These are phyloP conservation scores for Parathielavia hyrcaniae DNA, from an alignment of 495 filamentous ascomycete genomes.

Conservation along the genomic window DNA sequence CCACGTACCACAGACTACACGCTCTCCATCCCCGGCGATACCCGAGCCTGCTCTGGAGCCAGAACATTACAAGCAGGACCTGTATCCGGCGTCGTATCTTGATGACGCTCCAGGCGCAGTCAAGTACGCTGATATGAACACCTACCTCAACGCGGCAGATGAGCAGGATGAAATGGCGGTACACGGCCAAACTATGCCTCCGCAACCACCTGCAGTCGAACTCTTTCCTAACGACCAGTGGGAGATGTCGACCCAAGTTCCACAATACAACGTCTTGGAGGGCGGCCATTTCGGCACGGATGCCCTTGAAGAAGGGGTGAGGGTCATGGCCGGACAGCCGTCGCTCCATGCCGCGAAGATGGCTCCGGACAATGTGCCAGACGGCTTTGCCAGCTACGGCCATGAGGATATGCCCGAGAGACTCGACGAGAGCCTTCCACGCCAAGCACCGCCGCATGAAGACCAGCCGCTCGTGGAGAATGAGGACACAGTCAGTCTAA, in stretches of 20 bases:
- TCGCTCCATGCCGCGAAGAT: constrained; percentile 14
- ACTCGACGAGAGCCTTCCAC: neutral
- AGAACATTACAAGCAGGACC: constrained; percentile 9
- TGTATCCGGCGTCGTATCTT: constrained; percentile 27
- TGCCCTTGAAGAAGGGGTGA: constrained; percentile 21
- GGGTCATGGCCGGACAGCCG: constrained; percentile 7
- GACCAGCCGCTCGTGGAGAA: constrained; percentile 15
- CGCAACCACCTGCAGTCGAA: constrained; percentile 15
- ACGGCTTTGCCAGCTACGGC: constrained; percentile 29
- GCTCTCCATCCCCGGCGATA: constrained; percentile 3
- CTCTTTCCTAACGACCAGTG: constrained; percentile 22
- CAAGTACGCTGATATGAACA: constrained; percentile 19
- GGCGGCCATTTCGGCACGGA: constrained; percentile 24
- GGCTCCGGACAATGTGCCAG: constrained; percentile 15
- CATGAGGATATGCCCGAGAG: neutral
- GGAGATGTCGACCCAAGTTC: constrained; percentile 24
- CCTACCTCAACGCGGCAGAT: constrained; percentile 14
- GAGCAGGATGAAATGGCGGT: constrained; percentile 7
- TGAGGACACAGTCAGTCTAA: constrained; percentile 7
- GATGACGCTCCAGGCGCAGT: constrained; percentile 12
- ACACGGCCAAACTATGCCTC: constrained; percentile 2
- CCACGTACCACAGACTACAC: constrained; percentile 24
- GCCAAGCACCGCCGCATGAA: neutral
- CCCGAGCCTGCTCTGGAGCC: neutral
- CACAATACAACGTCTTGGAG: constrained; percentile 26